Evolutionary conservation across 305 asterid species (phyloP).

Genomic region (Coffea humblotiana): DNA sequence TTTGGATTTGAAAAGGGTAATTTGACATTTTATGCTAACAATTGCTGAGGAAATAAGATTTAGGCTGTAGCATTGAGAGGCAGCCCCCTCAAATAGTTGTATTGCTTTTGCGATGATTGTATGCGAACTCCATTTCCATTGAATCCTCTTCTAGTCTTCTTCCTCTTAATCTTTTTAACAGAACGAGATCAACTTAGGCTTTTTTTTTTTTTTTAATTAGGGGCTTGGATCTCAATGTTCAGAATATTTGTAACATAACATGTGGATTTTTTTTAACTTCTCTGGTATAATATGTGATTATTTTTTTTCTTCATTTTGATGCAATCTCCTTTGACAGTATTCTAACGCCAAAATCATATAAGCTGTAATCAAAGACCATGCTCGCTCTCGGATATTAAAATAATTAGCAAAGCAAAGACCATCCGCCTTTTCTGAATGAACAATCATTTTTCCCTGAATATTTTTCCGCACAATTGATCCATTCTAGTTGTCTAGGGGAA

Average conservation of each 20-base stretch:
- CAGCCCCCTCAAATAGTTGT: no score
- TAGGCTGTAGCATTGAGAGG: no score
- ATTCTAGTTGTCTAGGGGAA: not conserved
- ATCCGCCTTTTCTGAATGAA: not conserved
- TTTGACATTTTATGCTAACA: no score
- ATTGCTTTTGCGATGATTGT: conserved; percentile 7
- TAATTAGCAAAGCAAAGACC: not conserved
- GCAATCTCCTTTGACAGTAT: no score
- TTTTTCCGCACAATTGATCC: not conserved
- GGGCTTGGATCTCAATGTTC: not conserved
- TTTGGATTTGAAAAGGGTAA: no score
- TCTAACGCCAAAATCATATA: no score
- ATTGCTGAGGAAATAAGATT: no score
- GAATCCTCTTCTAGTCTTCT: not conserved
- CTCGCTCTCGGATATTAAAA: no score
- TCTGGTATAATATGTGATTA: not conserved
- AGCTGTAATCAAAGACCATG: no score
- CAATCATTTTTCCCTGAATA: not conserved
- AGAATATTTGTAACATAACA: conserved; percentile 1
- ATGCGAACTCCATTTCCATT: not conserved
- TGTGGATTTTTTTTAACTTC: not conserved
- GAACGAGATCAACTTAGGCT: no score
- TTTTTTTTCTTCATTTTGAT: not conserved
- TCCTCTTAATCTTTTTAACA: not conserved
- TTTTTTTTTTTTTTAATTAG: no score